phyloP scores from a whole-genome alignment of 345 rosid species.

The Citrus trifoliata region DNA sequence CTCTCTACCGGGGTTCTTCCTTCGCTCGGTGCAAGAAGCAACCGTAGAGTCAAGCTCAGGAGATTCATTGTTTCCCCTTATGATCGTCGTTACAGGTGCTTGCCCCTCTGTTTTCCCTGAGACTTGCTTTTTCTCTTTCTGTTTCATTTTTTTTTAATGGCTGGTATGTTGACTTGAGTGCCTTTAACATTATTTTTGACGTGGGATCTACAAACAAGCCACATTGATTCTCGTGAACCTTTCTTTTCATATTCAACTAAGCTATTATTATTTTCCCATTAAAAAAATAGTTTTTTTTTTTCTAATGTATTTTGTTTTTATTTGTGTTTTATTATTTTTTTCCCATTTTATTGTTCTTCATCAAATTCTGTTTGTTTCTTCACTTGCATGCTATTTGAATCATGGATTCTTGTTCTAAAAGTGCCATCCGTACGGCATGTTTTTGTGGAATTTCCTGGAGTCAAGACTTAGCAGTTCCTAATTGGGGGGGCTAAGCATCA shows the following conservation, averaged over 20 bases:
- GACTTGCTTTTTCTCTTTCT: not conserved
- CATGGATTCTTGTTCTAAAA: slow-evolving; percentile 10
- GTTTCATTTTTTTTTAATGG: not conserved
- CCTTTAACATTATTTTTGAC: not conserved
- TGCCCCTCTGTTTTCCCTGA: not conserved
- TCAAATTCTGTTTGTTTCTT: not conserved
- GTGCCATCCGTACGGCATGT: not conserved
- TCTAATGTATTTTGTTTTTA: not conserved
- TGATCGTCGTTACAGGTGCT: slow-evolving; percentile 77
- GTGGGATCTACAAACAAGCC: not conserved
- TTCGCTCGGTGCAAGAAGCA: slow-evolving; percentile 87
- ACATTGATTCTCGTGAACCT: slow-evolving; percentile 23
- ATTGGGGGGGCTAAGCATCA: slow-evolving; percentile 17
- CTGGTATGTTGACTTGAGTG: slow-evolving; percentile 1
- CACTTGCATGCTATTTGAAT: slow-evolving; percentile 8
- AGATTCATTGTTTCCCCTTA: slow-evolving; percentile 68
- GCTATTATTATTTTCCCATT: not conserved
- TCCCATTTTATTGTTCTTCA: not conserved
- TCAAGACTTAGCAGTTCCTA: slow-evolving; percentile 16
- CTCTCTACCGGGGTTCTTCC: slow-evolving; percentile 83
- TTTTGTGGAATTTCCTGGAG: slow-evolving; percentile 13
- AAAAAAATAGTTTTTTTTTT: not conserved
- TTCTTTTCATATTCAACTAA: not conserved
- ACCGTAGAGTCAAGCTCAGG: slow-evolving; percentile 65
- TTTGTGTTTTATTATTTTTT: not conserved